Conservation (phyloP, 2,329 filamentous ascomycete species). For the Falciphora oryzae region DNA sequence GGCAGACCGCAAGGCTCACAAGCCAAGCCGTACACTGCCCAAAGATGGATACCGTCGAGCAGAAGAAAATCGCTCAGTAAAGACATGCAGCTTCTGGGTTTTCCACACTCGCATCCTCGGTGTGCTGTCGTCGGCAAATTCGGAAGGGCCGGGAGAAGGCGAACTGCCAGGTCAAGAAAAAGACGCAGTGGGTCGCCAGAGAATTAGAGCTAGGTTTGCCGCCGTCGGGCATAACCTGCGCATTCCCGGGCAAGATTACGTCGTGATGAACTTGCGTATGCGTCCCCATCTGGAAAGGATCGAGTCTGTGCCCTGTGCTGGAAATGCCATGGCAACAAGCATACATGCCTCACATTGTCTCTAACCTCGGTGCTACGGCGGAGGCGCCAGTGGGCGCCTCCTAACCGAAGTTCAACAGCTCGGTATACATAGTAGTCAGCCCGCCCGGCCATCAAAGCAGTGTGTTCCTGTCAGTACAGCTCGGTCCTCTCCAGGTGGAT, state of each 20-base stretch:
- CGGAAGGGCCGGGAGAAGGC: not conserved
- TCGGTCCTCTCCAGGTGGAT: constrained; percentile 55
- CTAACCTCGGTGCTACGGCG: not conserved
- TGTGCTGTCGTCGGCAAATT: not conserved
- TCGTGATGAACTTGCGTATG: not conserved
- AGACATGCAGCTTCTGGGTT: not conserved
- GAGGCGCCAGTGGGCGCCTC: not conserved
- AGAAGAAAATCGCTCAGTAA: not conserved
- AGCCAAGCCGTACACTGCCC: not conserved
- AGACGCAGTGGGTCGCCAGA: constrained; percentile 11
- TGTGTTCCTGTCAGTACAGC: constrained; percentile 21
- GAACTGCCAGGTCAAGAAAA: not conserved
- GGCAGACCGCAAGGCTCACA: not conserved
- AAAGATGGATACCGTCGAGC: not conserved
- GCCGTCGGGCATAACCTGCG: constrained; percentile 11
- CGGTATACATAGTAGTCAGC: not conserved
- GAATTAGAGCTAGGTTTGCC: constrained; percentile 8
- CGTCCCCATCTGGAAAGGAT: not conserved
- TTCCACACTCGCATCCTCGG: not conserved
- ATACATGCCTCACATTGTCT: not conserved
- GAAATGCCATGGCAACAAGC: not conserved
- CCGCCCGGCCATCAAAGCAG: not conserved
- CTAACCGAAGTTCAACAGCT: not conserved
- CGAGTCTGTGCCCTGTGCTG: not conserved
- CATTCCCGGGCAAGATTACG: not conserved